phyloP scores from a whole-genome alignment of 345 rosid genomes.

The Lenwebbia sp. region DNA sequence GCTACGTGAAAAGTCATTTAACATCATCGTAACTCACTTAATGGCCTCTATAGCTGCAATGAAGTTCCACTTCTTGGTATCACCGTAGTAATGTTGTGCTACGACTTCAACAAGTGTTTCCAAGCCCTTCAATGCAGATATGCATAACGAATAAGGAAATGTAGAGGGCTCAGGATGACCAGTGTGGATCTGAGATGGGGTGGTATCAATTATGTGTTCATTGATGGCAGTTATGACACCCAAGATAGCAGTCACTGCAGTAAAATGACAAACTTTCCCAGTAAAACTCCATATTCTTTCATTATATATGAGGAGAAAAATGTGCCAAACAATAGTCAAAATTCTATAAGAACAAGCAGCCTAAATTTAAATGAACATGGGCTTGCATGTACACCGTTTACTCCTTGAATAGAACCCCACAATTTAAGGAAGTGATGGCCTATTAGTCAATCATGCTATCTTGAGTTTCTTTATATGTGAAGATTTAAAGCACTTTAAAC shows the following conservation, averaged over 20 bases:
- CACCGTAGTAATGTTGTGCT: slow-evolving; percentile 72
- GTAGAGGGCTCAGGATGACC: slow-evolving; percentile 27
- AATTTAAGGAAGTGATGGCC: background rate
- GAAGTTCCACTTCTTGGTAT: slow-evolving; percentile 77
- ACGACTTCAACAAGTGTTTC: slow-evolving; percentile 86
- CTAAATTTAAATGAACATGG: background rate
- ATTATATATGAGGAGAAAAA: background rate
- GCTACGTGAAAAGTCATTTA: background rate
- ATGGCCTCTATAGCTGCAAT: slow-evolving; percentile 71
- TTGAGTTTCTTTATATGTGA: background rate
- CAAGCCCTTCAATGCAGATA: slow-evolving; percentile 72
- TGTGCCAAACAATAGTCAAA: background rate
- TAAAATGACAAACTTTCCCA: slow-evolving; percentile 11
- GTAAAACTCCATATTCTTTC: background rate
- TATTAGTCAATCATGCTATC: background rate
- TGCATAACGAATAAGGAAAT: slow-evolving; percentile 64
- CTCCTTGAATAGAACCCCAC: background rate
- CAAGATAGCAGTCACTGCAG: slow-evolving; percentile 75
- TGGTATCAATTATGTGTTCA: slow-evolving; percentile 69
- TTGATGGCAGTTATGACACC: slow-evolving; percentile 81
- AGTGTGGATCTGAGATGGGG: slow-evolving; percentile 28
- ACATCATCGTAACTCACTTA: slow-evolving; percentile 36
- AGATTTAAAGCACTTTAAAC: background rate
- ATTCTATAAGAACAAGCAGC: background rate
- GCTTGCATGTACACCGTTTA: background rate